Evolutionary conservation across 2,329 filamentous ascomycete genomes (phyloP).

Genomic region (Neonectria coccinea): DNA sequence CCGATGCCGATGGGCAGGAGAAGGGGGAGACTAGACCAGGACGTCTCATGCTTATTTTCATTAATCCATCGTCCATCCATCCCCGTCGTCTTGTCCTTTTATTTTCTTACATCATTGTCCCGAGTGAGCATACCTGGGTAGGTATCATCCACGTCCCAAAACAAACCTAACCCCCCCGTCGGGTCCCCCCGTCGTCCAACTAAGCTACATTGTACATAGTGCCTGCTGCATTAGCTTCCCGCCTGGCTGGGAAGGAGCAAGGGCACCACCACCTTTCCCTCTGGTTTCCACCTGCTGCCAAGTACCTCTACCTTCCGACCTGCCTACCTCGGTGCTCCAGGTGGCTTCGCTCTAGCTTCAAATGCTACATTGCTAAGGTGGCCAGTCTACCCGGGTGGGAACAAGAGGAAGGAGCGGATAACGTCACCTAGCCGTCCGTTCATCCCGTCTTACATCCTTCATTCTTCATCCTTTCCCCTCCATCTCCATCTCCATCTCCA

Average conservation of each 20-base stretch:
- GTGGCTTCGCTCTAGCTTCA: not conserved
- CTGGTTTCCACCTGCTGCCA: not conserved
- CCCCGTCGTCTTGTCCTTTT: too few relatives aligned
- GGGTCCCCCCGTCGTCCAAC: not conserved
- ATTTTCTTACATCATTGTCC: too few relatives aligned
- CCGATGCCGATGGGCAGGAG: not conserved
- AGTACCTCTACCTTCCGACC: not conserved
- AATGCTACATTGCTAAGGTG: not conserved
- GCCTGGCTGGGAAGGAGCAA: not conserved
- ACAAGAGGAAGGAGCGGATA: not conserved
- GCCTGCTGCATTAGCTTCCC: slow-evolving; percentile 4
- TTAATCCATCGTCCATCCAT: not conserved
- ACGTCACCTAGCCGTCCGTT: not conserved
- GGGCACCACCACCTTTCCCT: not conserved
- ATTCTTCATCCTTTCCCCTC: not conserved
- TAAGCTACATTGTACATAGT: slow-evolving; percentile 1
- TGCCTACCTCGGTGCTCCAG: not conserved
- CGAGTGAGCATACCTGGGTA: too few relatives aligned
- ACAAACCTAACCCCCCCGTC: too few relatives aligned
- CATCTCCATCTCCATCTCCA: too few relatives aligned
- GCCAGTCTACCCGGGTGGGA: not conserved
- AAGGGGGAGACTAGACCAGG: not conserved
- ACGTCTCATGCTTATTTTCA: not conserved
- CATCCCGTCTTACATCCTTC: not conserved
- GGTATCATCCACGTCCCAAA: not conserved